phyloP scores from a whole-genome alignment of 768 basidiomycete genomes.

The Lactarius evosmus region DNA sequence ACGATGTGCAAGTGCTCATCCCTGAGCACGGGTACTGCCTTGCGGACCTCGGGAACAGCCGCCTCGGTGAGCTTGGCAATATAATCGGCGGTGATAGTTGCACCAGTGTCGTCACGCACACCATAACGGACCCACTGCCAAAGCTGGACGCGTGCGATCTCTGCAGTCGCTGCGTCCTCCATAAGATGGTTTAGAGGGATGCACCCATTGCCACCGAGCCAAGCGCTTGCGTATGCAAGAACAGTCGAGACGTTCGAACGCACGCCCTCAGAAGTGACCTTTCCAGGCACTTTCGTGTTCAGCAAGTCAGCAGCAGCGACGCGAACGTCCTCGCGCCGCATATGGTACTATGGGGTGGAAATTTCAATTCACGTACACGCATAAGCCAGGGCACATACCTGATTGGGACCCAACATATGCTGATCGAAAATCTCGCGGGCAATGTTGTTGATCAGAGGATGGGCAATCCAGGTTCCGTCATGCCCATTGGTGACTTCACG shows the following conservation, averaged over 20 bases:
- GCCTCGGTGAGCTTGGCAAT: slow-evolving; percentile 67
- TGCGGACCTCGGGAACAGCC: slow-evolving; percentile 61
- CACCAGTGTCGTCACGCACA: slow-evolving; percentile 62
- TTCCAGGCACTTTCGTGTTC: slow-evolving; percentile 77
- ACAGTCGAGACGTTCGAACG: slow-evolving; percentile 84
- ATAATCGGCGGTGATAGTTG: slow-evolving; percentile 63
- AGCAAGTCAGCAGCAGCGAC: slow-evolving; percentile 85
- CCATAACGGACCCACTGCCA: slow-evolving; percentile 97
- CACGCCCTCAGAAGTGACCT: slow-evolving; percentile 85
- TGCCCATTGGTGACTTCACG: slow-evolving; percentile 95
- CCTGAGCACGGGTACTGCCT: slow-evolving; percentile 61
- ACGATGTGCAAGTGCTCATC: slow-evolving; percentile 72
- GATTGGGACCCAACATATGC: slow-evolving; percentile 96
- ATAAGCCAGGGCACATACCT: slow-evolving; percentile 46
- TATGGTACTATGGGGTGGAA: slow-evolving; percentile 63
- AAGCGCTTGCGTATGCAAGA: slow-evolving; percentile 89
- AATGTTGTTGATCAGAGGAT: slow-evolving; percentile 90
- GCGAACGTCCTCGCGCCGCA: slow-evolving; percentile 86
- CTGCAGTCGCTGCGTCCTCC: slow-evolving; percentile 98
- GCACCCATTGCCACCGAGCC: slow-evolving; percentile 97
- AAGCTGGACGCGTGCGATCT: slow-evolving; percentile 95
- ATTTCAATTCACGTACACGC: slow-evolving; percentile 5
- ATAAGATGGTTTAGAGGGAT: slow-evolving; percentile 95
- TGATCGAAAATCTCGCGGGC: slow-evolving; percentile 89
- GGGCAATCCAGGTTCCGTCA: slow-evolving; percentile 99